Conservation (phyloP, 345 rosid species). For the Barbarea vulgaris region DNA sequence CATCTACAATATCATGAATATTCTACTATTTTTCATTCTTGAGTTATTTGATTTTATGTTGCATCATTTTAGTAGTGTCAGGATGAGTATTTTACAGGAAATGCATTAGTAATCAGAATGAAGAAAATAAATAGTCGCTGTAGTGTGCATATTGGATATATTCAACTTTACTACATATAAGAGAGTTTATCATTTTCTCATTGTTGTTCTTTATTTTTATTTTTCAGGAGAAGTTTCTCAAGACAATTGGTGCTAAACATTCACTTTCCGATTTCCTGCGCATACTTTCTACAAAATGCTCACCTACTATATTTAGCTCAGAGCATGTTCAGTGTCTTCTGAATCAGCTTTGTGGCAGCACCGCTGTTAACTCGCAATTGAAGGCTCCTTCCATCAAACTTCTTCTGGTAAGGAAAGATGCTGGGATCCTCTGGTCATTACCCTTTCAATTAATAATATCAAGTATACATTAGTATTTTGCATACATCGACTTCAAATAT, state of each 20-base stretch:
- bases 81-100: constrained; percentile 23
- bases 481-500: not conserved
- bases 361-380: constrained; percentile 41
- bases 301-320: constrained; percentile 66
- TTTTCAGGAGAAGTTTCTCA: constrained; percentile 74
- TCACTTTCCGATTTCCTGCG: constrained; percentile 66
- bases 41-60: constrained; percentile 2
- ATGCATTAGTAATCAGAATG: constrained; percentile 17
- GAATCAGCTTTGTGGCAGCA: constrained; percentile 51
- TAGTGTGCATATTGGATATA: constrained; percentile 7
- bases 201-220: constrained; percentile 10
- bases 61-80: constrained; percentile 8
- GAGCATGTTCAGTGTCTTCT: constrained; percentile 67
- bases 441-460: constrained; percentile 1
- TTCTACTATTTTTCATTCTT: constrained; percentile 7
- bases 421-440: constrained; percentile 17
- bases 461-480: constrained; percentile 19
- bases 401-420: constrained; percentile 66
- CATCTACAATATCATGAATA: constrained; percentile 18
- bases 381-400: constrained; percentile 61
- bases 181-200: constrained; percentile 12
- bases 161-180: constrained; percentile 25
- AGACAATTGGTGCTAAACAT: constrained; percentile 68
- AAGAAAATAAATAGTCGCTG: constrained; percentile 11
- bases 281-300: constrained; percentile 70